Base-by-base conservation (phyloP, 352 stramenopile genomes). In the Pythium brachiatum region DNA sequence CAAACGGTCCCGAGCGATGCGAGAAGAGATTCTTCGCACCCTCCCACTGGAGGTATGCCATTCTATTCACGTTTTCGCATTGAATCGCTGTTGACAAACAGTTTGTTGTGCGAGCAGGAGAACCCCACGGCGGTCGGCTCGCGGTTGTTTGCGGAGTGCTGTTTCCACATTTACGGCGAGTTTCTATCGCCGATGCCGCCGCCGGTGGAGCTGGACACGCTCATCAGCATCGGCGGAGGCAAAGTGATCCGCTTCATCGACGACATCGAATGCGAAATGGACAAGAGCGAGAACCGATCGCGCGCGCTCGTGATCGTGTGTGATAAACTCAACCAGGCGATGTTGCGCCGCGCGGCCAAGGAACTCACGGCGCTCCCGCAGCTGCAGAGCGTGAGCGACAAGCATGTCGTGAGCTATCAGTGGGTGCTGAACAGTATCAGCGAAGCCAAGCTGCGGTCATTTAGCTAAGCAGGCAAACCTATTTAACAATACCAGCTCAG, bases 391-490 rank as follows among this genome's bases (percentile, higher is more conserved):
- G 53, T 86, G 8, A 60, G 55, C 2, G 56, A 66, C 18, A 71
- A 78, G 39, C 62, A 73, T 20, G 83, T 91, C 62, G 82, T 95
- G 39, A 92, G 85, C 68, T 95, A 93, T 66, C 73, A 92, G 62
- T 95, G 86, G 86, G 71, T 95, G 34, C 80, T 95, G 51, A 89
- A 93, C 72, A 93, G 83, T 62, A 91, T 95, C 63, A 93, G 82
- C 61, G 82, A 95, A 60, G 81, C 76, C 27, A 84, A 86, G 48
- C 65, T 91, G 34, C 80, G 80, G 31, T 48, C 62, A 21, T 66
- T 70, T 38, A 63, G 32, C 62, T 77, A 62, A 27, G 16, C 36
- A 44, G 36, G 36, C 36, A 3, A 9, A 20, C 36, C 36, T 44
- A 44, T 44, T 44, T 44, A 44, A 44, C 36, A 44, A 44, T 44